phyloP scores from a whole-genome alignment of 148 eudicot genomes.

The Nepenthes gracilis region DNA sequence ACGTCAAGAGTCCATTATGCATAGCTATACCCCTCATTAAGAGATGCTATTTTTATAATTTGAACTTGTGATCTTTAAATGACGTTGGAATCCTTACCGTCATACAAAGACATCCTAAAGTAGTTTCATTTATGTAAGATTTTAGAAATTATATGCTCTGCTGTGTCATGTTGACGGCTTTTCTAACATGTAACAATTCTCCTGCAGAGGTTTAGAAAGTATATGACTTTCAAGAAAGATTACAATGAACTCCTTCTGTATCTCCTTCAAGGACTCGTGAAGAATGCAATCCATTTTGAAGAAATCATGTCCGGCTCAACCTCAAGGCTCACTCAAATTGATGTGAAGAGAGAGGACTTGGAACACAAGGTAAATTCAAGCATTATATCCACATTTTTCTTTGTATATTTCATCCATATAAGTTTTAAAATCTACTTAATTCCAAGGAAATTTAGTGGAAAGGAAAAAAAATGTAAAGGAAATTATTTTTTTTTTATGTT shows the following conservation, averaged over 20 bases:
- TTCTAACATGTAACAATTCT: not conserved
- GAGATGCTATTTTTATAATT: too few species aligned
- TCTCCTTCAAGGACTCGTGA: constrained; percentile 75
- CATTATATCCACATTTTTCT: not conserved
- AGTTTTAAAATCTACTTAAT: not conserved
- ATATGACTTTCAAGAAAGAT: constrained; percentile 89
- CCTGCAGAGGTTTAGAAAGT: constrained; percentile 79
- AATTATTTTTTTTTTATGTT: too few species aligned
- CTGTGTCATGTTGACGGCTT: not conserved
- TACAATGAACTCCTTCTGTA: constrained; percentile 65
- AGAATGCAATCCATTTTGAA: constrained; percentile 73
- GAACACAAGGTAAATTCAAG: constrained; percentile 57
- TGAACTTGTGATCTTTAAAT: too few species aligned
- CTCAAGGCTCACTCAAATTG: constrained; percentile 36
- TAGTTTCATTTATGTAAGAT: too few species aligned
- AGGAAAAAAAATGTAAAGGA: not conserved
- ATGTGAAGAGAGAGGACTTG: constrained; percentile 75
- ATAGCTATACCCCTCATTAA: too few species aligned
- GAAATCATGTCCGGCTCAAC: constrained; percentile 63
- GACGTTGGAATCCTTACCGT: too few species aligned
- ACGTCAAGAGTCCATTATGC: too few species aligned
- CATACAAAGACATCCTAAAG: too few species aligned
- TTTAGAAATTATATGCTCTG: too few species aligned
- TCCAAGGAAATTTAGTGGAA: too few species aligned
- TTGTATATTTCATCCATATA: not conserved